Evolutionary conservation across 2,329 filamentous ascomycete species (phyloP).

Genomic region (Tolypocladium capitatum): DNA sequence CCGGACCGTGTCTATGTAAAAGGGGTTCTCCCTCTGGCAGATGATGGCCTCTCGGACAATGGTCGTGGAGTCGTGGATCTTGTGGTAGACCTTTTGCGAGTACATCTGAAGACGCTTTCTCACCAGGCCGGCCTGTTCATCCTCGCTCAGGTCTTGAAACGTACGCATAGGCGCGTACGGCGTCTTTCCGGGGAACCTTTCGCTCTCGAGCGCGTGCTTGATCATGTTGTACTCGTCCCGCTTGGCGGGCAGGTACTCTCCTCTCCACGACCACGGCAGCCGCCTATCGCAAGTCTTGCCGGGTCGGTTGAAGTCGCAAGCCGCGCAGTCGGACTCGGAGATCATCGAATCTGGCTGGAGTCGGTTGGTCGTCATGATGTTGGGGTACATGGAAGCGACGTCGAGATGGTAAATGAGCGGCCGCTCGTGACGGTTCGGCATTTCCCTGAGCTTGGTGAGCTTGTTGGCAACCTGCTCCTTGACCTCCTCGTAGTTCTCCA

Average conservation of each 20-base stretch:
- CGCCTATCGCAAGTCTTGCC: constrained; percentile 94
- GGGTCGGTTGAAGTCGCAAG: constrained; percentile 94
- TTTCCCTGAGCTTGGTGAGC: constrained; percentile 61
- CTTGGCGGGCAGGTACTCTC: constrained; percentile 91
- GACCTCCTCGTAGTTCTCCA: constrained; percentile 72
- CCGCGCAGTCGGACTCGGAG: constrained; percentile 85
- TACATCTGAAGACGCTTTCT: constrained; percentile 85
- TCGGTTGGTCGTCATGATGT: constrained; percentile 99
- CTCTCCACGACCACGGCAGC: constrained; percentile 95
- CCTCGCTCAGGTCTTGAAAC: constrained; percentile 67
- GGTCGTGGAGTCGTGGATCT: constrained; percentile 89
- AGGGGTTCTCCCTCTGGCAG: constrained; percentile 94
- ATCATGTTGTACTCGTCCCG: constrained; percentile 99
- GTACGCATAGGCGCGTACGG: constrained; percentile 56
- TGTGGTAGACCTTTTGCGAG: constrained; percentile 98
- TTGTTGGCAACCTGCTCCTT: constrained; percentile 66
- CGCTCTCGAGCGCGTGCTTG: constrained; percentile 76
- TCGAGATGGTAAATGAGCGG: constrained; percentile 97
- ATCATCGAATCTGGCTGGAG: constrained; percentile 99
- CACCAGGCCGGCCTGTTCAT: constrained; percentile 70
- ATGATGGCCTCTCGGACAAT: constrained; percentile 94
- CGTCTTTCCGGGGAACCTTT: constrained; percentile 72
- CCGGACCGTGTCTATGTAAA: constrained; percentile 93
- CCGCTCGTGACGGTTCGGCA: constrained; percentile 70
- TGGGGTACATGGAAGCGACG: constrained; percentile 98